Base-by-base conservation (phyloP, 441 rosid species). In the Aquilaria agallochum region DNA sequence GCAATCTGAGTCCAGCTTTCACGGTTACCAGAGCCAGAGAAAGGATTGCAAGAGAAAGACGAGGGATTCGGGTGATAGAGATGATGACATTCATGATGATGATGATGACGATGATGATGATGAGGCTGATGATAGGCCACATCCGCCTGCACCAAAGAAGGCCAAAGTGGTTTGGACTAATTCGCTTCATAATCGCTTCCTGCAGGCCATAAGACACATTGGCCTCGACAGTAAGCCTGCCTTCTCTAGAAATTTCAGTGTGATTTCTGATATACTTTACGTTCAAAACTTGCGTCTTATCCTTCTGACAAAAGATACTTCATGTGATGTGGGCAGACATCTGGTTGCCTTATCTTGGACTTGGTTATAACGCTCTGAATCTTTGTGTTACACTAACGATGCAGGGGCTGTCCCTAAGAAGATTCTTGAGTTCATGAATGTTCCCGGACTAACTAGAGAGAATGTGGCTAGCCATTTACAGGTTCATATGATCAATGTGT, bases 391-490 rank as follows among this genome's bases (percentile, higher is more conserved):
- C 7, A 15, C 49, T 20, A 5, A 20, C 48, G 34, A 48, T 62
- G 60, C 78, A 93, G 98, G 76, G 80, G 96, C 96, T 64, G 95
- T 85, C 20, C 98, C 97, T 0, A 90, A 88, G 65, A 88, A 63
- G 67, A 90, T 93, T 68, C 86, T 88, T 34, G 90, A 81, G 71
- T 80, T 67, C 60, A 90, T 93, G 98, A 78, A 73, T 33, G 78
- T 85, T 27, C 76, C 86, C 0, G 83, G 87, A 66, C 73, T 93
- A 47, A 82, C 95, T 11, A 83, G 96, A 73, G 96, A 93, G 69
- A 83, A 90, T 67, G 77, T 93, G 0, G 98, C 97, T 9, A 93
- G 98, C 67, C 98, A 93, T 67, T 75, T 93, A 68, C 98, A 93
- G 97, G 98, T 93, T 70, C 31, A 46, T 44, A 8, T 1, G 5